These are phyloP conservation scores for Salix suchowensis DNA, from an alignment of 345 rosid species.

Conservation along the genomic window DNA sequence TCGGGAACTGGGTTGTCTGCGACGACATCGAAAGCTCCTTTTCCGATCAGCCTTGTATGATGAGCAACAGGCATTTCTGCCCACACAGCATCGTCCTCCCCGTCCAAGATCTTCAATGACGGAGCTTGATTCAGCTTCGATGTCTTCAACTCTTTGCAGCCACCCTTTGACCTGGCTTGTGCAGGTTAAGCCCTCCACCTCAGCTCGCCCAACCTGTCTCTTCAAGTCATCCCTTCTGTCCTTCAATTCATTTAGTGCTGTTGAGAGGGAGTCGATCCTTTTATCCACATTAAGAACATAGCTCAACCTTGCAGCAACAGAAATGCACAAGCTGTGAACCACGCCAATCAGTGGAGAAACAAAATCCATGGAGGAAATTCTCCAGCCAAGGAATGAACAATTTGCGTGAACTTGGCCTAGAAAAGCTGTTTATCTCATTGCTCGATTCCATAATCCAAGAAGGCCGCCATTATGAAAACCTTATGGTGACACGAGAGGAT, in stretches of 20 bases:
- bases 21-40: slow-evolving; percentile 2
- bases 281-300: slow-evolving; percentile 1
- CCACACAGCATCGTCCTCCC: background rate
- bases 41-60: background rate
- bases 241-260: slow-evolving; percentile 10
- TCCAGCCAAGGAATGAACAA: background rate
- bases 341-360: background rate
- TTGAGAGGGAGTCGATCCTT: background rate
- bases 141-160: slow-evolving; percentile 12
- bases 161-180: slow-evolving; percentile 19
- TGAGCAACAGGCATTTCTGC: background rate
- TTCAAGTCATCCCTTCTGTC: slow-evolving; percentile 18
- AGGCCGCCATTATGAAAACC: no score
- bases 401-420: background rate
- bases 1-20: background rate
- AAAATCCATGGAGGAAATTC: slow-evolving; percentile 3
- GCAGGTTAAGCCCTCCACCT: slow-evolving; percentile 7
- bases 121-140: slow-evolving; percentile 15
- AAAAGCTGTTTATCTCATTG: background rate
- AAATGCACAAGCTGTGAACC: background rate
- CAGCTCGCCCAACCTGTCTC: slow-evolving; percentile 7
- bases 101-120: background rate
- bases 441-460: no score
- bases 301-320: background rate
- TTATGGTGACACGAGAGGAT: background rate